Evolutionary conservation across 2,329 filamentous ascomycete species (phyloP).

Genomic region (Fusarium citri): DNA sequence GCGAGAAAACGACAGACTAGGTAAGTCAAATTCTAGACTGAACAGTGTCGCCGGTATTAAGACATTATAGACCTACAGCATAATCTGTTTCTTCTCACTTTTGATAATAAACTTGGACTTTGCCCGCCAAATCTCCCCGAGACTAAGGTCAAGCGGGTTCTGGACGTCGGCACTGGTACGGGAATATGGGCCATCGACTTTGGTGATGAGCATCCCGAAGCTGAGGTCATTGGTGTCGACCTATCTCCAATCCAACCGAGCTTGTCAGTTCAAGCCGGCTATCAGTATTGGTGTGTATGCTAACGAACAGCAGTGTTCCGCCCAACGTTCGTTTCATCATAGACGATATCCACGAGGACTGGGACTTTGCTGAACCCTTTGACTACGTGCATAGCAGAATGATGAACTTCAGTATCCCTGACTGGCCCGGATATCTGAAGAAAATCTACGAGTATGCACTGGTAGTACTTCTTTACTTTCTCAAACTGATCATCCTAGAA

Average conservation of each 20-base stretch:
- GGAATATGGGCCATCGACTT: constrained; percentile 18
- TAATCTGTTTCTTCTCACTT: constrained; percentile 6
- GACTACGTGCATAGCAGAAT: constrained; percentile 12
- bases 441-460: background rate
- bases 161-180: constrained; percentile 11
- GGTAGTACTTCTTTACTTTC: accelerated
- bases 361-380: background rate
- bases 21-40: background rate
- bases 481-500: background rate
- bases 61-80: background rate
- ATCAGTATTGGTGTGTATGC: background rate
- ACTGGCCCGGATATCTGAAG: background rate
- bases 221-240: constrained; percentile 4
- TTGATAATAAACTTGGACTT: constrained; percentile 8
- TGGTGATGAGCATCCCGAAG: constrained; percentile 7
- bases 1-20: constrained; percentile 2
- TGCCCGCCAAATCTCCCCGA: background rate
- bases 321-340: constrained; percentile 4
- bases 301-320: background rate
- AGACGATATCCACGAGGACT: constrained; percentile 7
- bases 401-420: background rate
- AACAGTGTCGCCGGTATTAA: background rate
- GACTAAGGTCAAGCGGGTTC: background rate
- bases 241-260: background rate
- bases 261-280: background rate